Evolutionary conservation across 208 protist genomes (phyloP), one percentile per base, ranked within the genome.

Genomic region (Leptomonas seymouri): DNA sequence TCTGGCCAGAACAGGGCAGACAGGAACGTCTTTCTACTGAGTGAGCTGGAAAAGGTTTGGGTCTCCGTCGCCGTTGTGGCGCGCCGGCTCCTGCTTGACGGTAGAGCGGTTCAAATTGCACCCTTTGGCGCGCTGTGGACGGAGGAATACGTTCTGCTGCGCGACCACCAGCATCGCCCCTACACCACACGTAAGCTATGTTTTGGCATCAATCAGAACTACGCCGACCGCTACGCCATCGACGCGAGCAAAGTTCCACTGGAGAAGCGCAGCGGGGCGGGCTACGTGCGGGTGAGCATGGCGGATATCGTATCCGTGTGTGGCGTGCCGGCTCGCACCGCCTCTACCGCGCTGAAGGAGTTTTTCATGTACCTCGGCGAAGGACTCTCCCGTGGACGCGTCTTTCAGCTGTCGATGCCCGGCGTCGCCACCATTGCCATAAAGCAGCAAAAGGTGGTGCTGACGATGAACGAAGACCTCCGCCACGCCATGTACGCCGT

Each of bases 341-440:
- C 78, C 20, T 36, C 80, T 0, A 74, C 75, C 34, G 85, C 87
- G n/a, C 82, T 96, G 44, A 83, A 81, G 34, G 88, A 96, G 75
- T 91, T 96, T 41, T 84, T 93, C 46, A 66, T 89, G 61, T 96
- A 93, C 76, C 39, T 96, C 49, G 91, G 91, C 18, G 91, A 96
- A 57, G 85, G 84, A 0, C 74, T 96, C 20, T 92, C 87, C 53
- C 64, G 80, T 48, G 82, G 83, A 2, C 80, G 84, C 56, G 62
- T 91, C 46, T 87, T 94, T 60, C 67, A 87, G 27, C 69, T 96
- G 15, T 64, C 55, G 28, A 83, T 96, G 46, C 82, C 82, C 5
- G 91, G 85, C 12, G 76, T 93, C 14, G 85, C 80, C 12, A 83
- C 74, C 28, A 68, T 93, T n/a, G 49, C 84, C 4, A 77, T 92